Percentiles rank a stretch among this genome's conserved stretches.
phyloP scores from a whole-genome alignment of 176 grass and related monocot genomes.

The Aegilops umbellulata region DNA sequence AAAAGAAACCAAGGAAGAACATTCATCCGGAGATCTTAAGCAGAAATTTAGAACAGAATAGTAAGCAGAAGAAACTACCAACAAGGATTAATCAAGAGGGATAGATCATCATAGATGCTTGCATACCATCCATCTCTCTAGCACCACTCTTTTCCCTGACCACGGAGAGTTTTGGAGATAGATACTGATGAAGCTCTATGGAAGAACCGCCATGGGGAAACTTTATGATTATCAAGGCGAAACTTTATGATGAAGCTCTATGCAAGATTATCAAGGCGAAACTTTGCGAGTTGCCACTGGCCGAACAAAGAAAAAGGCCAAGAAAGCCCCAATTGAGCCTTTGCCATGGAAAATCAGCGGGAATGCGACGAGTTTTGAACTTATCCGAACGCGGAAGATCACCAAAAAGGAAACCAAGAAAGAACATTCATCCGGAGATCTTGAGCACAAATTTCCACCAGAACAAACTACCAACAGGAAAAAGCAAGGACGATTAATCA shows the following conservation, averaged over 20 bases:
- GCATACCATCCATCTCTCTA: not conserved
- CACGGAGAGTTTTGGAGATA: not conserved
- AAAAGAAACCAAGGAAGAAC: not conserved
- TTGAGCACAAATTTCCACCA: too few relatives aligned
- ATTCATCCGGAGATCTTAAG: not conserved
- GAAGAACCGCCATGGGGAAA: too few relatives aligned
- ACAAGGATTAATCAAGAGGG: not conserved
- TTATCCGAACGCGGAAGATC: not conserved
- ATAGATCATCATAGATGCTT: not conserved
- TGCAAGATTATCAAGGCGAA: not conserved
- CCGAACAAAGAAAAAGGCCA: not conserved
- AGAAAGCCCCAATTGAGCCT: not conserved
- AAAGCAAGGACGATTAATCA: not conserved
- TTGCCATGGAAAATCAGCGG: not conserved
- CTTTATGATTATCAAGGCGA: too few relatives aligned
- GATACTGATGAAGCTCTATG: too few relatives aligned
- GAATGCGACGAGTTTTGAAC: not conserved
- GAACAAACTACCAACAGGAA: not conserved
- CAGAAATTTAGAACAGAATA: not conserved
- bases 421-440: not conserved
- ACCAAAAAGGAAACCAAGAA: not conserved
- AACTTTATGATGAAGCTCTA: too few relatives aligned
- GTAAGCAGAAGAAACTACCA: too few relatives aligned
- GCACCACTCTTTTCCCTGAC: not conserved
- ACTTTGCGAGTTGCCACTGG: too few relatives aligned